Percentiles rank a stretch among this genome's conserved stretches.
phyloP scores from a whole-genome alignment of 257 asterid genomes.

The Salvia hispanica region DNA sequence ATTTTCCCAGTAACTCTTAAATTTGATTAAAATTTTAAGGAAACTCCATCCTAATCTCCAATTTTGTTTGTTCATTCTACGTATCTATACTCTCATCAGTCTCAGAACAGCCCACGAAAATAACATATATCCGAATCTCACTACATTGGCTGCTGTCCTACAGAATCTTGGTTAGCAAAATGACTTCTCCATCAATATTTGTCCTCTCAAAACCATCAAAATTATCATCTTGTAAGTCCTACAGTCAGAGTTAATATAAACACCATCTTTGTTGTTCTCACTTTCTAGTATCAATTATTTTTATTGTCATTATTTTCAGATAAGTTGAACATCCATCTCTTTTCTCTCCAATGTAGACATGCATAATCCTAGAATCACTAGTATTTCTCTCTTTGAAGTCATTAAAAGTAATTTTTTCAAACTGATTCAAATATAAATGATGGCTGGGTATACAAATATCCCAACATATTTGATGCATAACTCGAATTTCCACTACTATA shows the following conservation, averaged over 20 bases:
- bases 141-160: not conserved
- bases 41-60: conserved; percentile 11
- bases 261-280: not conserved
- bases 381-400: not conserved
- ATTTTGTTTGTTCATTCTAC: not conserved
- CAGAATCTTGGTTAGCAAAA: no score
- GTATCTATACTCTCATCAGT: not conserved
- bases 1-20: not conserved
- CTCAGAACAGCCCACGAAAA: not conserved
- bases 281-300: not conserved
- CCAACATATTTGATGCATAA: no score
- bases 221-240: conserved; percentile 10
- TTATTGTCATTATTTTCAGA: not conserved
- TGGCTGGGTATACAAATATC: no score
- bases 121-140: not conserved
- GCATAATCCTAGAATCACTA: not conserved
- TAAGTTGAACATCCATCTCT: not conserved
- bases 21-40: not conserved
- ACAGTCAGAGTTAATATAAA: not conserved
- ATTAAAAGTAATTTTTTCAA: not conserved
- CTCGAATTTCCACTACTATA: no score
- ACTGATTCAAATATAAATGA: no score
- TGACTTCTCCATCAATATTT: not conserved
- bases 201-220: not conserved
- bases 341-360: not conserved